These are phyloP conservation scores for Sugiyamaella valdiviana DNA, from an alignment of 805 yeast species.

Conservation along the genomic window DNA sequence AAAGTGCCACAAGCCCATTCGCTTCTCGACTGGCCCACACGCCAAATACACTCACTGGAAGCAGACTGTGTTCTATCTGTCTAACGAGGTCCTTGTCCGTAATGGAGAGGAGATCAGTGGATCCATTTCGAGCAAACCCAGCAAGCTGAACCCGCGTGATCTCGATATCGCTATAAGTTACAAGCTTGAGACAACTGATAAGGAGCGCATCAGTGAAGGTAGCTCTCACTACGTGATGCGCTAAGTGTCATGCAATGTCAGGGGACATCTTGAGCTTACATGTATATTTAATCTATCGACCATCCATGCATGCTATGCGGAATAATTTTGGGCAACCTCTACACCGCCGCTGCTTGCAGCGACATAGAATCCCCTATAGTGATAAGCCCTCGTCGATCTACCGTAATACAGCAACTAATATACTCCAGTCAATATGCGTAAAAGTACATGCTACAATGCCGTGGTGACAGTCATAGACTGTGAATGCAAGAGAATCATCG, in stretches of 20 bases:
- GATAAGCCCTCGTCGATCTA: too few relatives aligned
- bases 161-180: conserved; percentile 70
- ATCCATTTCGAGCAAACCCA: conserved; percentile 68
- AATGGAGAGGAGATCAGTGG: conserved; percentile 74
- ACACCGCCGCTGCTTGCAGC: too few relatives aligned
- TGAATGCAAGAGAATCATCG: conserved; percentile 74
- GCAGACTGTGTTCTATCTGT: conserved; percentile 89
- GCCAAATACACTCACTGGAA: conserved; percentile 97
- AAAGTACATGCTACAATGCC: conserved; percentile 46
- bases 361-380: too few relatives aligned
- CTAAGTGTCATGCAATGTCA: neutral
- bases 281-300: conserved; percentile 1
- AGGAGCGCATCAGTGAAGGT: conserved; percentile 51
- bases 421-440: neutral
- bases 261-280: too few relatives aligned
- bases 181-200: conserved; percentile 42
- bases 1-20: conserved; percentile 45
- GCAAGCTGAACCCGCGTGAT: conserved; percentile 75
- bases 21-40: conserved; percentile 91
- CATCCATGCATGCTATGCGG: conserved; percentile 3
- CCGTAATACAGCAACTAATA: neutral
- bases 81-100: conserved; percentile 68
- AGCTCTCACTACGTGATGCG: conserved; percentile 59
- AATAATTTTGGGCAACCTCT: too few relatives aligned
- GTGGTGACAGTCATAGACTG: conserved; percentile 96